phyloP scores from a whole-genome alignment of 441 rosid genomes.

The Bruguiera hainesii region DNA sequence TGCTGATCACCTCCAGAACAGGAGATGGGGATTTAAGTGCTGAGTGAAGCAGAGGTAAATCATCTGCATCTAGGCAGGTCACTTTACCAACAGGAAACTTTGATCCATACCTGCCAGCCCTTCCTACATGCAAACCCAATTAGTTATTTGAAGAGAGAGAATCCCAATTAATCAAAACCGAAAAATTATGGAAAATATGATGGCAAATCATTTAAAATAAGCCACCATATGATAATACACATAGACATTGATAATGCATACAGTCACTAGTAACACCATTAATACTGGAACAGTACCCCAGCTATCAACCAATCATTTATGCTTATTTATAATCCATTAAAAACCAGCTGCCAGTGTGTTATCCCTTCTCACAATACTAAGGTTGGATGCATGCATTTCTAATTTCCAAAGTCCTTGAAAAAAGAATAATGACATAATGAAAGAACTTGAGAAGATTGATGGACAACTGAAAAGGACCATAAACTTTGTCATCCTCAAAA shows the following conservation, averaged over 20 bases:
- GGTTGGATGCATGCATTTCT: background rate
- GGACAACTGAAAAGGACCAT: background rate
- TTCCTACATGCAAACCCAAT: constrained; percentile 41
- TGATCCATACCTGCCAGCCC: constrained; percentile 94
- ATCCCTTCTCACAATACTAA: background rate
- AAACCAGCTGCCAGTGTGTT: background rate
- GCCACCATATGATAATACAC: background rate
- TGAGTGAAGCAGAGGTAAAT: constrained; percentile 76
- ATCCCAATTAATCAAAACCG: background rate
- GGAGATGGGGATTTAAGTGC: constrained; percentile 71
- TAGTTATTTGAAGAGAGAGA: constrained; percentile 8
- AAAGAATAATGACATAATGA: background rate
- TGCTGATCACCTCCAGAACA: constrained; percentile 50
- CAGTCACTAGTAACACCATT: background rate
- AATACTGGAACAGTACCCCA: background rate
- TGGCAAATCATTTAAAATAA: background rate
- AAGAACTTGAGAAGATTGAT: background rate
- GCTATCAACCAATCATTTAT: background rate
- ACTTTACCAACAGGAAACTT: constrained; percentile 88
- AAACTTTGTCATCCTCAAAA: background rate
- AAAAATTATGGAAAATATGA: constrained; percentile 5
- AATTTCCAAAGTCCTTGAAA: background rate
- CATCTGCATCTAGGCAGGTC: constrained; percentile 62
- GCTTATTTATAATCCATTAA: background rate
- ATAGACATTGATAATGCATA: background rate